Percentiles rank a stretch among this genome's conserved stretches.
Evolutionary conservation across 2,329 filamentous ascomycete species (phyloP).

Genomic region (Cercospora zeae-maydis): DNA sequence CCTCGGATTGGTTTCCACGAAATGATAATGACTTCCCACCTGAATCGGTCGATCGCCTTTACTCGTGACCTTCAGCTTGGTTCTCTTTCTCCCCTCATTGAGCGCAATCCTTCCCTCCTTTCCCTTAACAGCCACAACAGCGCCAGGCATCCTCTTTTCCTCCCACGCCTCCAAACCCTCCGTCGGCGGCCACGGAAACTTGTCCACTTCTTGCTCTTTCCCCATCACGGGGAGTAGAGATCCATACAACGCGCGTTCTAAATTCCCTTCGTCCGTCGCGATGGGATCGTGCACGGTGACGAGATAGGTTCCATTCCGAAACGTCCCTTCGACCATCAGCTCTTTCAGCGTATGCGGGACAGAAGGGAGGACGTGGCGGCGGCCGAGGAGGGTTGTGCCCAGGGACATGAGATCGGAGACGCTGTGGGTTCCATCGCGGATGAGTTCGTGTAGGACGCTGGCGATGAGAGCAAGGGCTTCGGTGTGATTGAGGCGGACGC

Average conservation of each 20-base stretch:
- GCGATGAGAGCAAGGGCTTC: slow-evolving; percentile 84
- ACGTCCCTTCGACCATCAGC: slow-evolving; percentile 92
- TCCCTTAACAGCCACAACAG: slow-evolving; percentile 68
- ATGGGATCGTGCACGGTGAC: slow-evolving; percentile 93
- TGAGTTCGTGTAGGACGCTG: slow-evolving; percentile 88
- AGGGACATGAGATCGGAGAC: slow-evolving; percentile 92
- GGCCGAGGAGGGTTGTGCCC: slow-evolving; percentile 86
- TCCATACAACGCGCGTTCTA: slow-evolving; percentile 83
- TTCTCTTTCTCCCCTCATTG: slow-evolving; percentile 70
- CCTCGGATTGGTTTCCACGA: slow-evolving; percentile 89
- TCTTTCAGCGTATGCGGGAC: slow-evolving; percentile 75
- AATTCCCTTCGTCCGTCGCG: slow-evolving; percentile 77
- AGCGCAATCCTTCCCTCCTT: slow-evolving; percentile 60
- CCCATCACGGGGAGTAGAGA: slow-evolving; percentile 80
- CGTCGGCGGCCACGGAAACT: slow-evolving; percentile 53
- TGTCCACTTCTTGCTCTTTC: slow-evolving; percentile 37
- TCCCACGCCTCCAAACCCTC: slow-evolving; percentile 61
- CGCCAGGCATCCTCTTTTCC: slow-evolving; percentile 69
- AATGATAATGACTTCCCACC: slow-evolving; percentile 91
- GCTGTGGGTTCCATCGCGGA: slow-evolving; percentile 90
- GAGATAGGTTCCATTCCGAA: slow-evolving; percentile 83
- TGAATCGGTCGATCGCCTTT: slow-evolving; percentile 87
- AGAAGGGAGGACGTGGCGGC: slow-evolving; percentile 82
- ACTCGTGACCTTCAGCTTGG: slow-evolving; percentile 73
- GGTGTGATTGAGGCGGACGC: slow-evolving; percentile 82